These are phyloP conservation scores for Dictyostelium discoideum DNA, from an alignment of 78 protist species.

Conservation along the genomic window dicty_2.7 NC_007088.5:5976001-5976500, in stretches of 20 bases:
- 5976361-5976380: too few relatives aligned
- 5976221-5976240: constrained; percentile 10
- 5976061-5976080: neutral
- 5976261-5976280: neutral
- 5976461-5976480: neutral
- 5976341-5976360: neutral
- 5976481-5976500: too few relatives aligned
- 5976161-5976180: neutral
- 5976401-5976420: neutral
- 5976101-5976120: neutral
- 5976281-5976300: neutral
- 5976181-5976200: neutral
- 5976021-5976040: neutral
- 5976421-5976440: too few relatives aligned
- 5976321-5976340: neutral
- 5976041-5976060: too few relatives aligned
- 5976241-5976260: constrained; percentile 10
- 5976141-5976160: neutral
- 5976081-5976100: neutral
- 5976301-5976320: neutral
- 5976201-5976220: constrained; percentile 9
- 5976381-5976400: neutral
- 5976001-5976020: neutral
- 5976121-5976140: neutral
- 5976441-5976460: neutral